Evolutionary conservation across 2,329 filamentous ascomycete species (phyloP), one percentile per base, ranked within the genome.

Genomic region (Thermothelomyces thermophilus): DNA sequence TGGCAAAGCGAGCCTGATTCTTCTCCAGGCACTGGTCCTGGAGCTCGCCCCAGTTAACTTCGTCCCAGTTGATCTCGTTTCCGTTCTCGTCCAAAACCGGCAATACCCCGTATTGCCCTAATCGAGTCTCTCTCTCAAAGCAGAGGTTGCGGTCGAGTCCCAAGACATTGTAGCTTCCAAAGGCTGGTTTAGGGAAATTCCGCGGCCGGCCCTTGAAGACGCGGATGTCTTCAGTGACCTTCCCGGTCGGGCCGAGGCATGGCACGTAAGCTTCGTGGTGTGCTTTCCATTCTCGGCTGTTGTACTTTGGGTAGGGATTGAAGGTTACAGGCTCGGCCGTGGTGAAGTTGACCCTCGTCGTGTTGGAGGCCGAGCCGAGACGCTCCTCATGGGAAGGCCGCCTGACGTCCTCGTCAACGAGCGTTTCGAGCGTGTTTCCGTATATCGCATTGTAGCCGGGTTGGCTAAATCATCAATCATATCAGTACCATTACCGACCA

Each of bases 291-390:
- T 71, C 66, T 3, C 71, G 68, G 44, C 74, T 76, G 60, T 86
- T 84, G 68, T 89, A 87, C 14, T 78, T 70, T 0, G 86, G 85
- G 56, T 89, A 90, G 0, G 86, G 86, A 51, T 83, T 75, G 66
- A 87, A 88, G 17, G 76, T 70, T 48, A 78, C 70, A 1, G 80
- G 76, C 43, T 71, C 66, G 37, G 75, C 68, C 11, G 66, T 62
- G 46, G 62, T 73, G 58, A 74, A 77, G 31, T 6, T 20, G 20
- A 35, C 30, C 4, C 65, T 65, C 0, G 54, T 53, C 2, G 46
- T 28, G 13, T 56, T 56, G 10, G 50, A 51, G 26, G 46, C 56
- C 4, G 56, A 56, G 14, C 56, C 65, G 33, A 69, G 58, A 26
- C 61, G 62, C 31, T 60, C 63, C 48, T 63, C 62, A 47, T 64